Percentiles rank a stretch among this genome's conserved stretches.
Conservation (phyloP, 2,329 filamentous ascomycete genomes). For the Rhynchosporium graminicola region DNA sequence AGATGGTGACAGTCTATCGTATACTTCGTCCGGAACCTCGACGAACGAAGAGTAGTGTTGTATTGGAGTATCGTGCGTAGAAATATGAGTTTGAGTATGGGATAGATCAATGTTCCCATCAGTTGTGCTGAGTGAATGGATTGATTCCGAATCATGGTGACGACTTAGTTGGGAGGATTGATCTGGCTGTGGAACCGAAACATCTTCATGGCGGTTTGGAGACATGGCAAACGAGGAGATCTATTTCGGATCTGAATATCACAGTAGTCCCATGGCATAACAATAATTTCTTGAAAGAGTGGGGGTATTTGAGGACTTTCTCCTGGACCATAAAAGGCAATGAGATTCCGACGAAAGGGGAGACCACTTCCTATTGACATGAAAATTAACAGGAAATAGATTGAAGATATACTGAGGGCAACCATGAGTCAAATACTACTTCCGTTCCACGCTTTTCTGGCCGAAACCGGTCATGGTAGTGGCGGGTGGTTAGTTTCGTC, state of each 20-base stretch:
- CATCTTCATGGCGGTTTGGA: slow-evolving; percentile 30
- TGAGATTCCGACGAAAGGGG: background rate
- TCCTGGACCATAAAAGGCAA: slow-evolving; percentile 23
- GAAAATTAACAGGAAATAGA: background rate
- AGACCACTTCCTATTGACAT: background rate
- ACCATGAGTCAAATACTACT: slow-evolving; percentile 10
- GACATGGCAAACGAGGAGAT: slow-evolving; percentile 29
- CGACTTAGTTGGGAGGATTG: slow-evolving; percentile 14
- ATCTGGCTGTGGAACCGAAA: slow-evolving; percentile 12
- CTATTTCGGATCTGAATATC: slow-evolving; percentile 23
- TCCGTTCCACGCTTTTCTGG: background rate
- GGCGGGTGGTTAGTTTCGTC: background rate
- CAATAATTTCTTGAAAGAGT: slow-evolving; percentile 10
- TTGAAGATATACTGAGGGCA: slow-evolving; percentile 12
- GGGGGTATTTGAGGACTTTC: slow-evolving; percentile 12
- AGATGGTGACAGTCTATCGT: slow-evolving; percentile 60
- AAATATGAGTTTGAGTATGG: slow-evolving; percentile 34
- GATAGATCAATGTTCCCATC: slow-evolving; percentile 21
- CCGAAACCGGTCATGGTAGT: slow-evolving; percentile 8
- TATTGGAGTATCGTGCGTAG: slow-evolving; percentile 38
- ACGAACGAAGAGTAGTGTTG: slow-evolving; percentile 35
- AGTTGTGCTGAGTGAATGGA: slow-evolving; percentile 27
- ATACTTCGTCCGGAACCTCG: slow-evolving; percentile 52
- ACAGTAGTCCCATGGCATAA: slow-evolving; percentile 23
- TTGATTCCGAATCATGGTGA: slow-evolving; percentile 28